phyloP scores from a whole-genome alignment of 2,329 filamentous ascomycete genomes.

The Colletotrichum agaves region DNA sequence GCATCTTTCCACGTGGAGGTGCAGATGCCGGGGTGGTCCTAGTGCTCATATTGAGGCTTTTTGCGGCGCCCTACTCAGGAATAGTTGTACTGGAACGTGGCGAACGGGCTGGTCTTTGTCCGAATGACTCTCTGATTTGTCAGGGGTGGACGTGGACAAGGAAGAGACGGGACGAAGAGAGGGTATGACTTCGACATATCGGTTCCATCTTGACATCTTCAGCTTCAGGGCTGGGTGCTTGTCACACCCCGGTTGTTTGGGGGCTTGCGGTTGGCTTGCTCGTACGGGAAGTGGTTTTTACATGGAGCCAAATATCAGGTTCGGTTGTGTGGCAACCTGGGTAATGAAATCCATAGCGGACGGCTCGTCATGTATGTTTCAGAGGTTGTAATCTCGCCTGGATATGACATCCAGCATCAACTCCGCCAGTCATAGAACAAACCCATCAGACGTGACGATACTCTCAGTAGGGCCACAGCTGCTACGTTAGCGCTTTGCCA shows the following conservation, averaged over 20 bases:
- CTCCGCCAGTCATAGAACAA: background rate
- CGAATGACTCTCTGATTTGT: background rate
- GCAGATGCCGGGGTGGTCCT: constrained; percentile 20
- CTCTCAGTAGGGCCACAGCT: background rate
- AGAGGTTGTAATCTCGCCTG: constrained; percentile 17
- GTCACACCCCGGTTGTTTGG: too few relatives aligned
- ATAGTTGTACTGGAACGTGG: too few relatives aligned
- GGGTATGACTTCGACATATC: background rate
- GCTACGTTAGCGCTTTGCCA: background rate
- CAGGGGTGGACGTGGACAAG: background rate
- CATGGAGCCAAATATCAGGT: background rate
- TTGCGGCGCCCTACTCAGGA: background rate
- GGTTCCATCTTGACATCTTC: background rate
- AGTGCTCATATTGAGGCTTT: constrained; percentile 4
- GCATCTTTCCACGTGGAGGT: constrained; percentile 27
- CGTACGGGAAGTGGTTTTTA: background rate
- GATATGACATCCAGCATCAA: background rate
- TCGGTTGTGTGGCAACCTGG: background rate
- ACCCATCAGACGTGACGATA: background rate
- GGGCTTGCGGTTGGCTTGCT: too few relatives aligned
- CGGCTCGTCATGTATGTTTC: constrained; percentile 19
- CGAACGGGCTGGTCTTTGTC: background rate
- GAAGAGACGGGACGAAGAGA: background rate
- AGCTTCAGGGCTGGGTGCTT: background rate
- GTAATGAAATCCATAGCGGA: background rate